phyloP scores from a whole-genome alignment of 164 flowering plant genomes.

The Piper longum region DNA sequence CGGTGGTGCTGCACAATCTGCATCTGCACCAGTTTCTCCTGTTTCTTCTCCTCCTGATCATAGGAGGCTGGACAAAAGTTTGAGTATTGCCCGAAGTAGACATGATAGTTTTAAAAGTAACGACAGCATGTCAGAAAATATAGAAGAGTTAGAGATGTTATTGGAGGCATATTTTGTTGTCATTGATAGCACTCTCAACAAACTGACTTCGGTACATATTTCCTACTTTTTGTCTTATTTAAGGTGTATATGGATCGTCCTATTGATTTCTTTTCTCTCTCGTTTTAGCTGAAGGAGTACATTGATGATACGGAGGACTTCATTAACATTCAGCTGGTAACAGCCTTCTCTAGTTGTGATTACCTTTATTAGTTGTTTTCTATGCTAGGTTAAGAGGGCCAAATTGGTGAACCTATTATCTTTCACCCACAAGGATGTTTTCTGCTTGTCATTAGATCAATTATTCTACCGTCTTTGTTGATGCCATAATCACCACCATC shows the following conservation, averaged over 20 bases:
- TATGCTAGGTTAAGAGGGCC: not conserved
- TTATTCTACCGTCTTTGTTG: no score
- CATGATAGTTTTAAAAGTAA: slow-evolving; percentile 74
- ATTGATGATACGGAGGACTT: slow-evolving; percentile 17
- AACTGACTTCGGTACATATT: slow-evolving; percentile 67
- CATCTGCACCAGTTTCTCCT: slow-evolving; percentile 93
- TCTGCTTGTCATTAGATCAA: no score
- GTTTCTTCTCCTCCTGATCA: slow-evolving; percentile 69
- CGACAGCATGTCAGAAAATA: slow-evolving; percentile 45
- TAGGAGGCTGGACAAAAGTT: slow-evolving; percentile 63
- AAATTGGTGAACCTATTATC: not conserved
- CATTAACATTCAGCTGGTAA: slow-evolving; percentile 85
- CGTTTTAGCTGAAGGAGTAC: slow-evolving; percentile 47
- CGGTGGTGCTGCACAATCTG: slow-evolving; percentile 37
- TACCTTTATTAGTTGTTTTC: not conserved
- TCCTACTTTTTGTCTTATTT: slow-evolving; percentile 5
- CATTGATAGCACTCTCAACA: slow-evolving; percentile 84
- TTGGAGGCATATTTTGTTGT: slow-evolving; percentile 85
- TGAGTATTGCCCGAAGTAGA: slow-evolving; percentile 71
- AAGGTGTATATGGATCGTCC: slow-evolving; percentile 21
- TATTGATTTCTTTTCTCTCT: slow-evolving; percentile 3
- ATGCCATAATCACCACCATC: no score
- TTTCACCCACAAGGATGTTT: no score
- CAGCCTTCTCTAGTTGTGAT: slow-evolving; percentile 2
- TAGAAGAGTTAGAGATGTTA: slow-evolving; percentile 90